Percentiles rank a stretch among this genome's conserved stretches.
These are phyloP conservation scores for Trichoderma sp. DNA, from an alignment of 2,329 filamentous ascomycete species.

Conservation along the genomic window DNA sequence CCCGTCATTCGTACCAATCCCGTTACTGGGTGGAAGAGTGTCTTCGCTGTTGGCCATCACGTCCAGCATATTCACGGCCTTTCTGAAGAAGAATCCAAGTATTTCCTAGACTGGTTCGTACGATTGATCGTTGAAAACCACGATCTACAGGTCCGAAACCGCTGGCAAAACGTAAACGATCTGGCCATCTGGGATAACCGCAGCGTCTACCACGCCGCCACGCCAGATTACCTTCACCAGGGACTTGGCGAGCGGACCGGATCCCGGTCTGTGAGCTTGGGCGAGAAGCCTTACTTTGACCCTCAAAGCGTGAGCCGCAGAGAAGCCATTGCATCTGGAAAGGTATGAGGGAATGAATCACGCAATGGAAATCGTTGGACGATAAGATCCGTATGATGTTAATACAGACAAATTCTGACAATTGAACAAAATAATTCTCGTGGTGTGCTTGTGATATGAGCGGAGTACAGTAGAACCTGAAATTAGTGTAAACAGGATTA, in stretches of 20 bases:
- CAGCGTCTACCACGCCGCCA: conserved; percentile 54
- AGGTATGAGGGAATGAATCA: background rate
- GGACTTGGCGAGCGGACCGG: conserved; percentile 44
- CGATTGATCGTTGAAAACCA: conserved; percentile 55
- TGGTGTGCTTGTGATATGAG: background rate
- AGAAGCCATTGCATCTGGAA: conserved; percentile 36
- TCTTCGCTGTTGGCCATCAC: conserved; percentile 54
- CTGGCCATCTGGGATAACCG: conserved; percentile 68
- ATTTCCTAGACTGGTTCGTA: conserved; percentile 51
- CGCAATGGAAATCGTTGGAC: background rate
- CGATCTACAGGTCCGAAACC: conserved; percentile 57
- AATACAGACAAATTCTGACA: background rate
- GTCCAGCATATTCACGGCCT: conserved; percentile 57
- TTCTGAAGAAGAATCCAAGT: conserved; percentile 54
- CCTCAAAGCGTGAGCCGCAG: conserved; percentile 39
- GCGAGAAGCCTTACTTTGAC: conserved; percentile 48
- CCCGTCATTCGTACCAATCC: conserved; percentile 62
- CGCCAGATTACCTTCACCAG: conserved; percentile 56
- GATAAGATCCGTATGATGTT: background rate
- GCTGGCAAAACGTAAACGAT: conserved; percentile 52
- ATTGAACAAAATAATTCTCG: background rate
- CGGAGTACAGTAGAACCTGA: too few species aligned
- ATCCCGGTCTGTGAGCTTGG: conserved; percentile 44
- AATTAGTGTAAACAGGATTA: background rate
- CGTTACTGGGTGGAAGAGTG: conserved; percentile 59